Evolutionary conservation across 768 basidiomycete genomes (phyloP), one percentile per base, ranked within the genome.

Genomic region (Amanita inopinata): DNA sequence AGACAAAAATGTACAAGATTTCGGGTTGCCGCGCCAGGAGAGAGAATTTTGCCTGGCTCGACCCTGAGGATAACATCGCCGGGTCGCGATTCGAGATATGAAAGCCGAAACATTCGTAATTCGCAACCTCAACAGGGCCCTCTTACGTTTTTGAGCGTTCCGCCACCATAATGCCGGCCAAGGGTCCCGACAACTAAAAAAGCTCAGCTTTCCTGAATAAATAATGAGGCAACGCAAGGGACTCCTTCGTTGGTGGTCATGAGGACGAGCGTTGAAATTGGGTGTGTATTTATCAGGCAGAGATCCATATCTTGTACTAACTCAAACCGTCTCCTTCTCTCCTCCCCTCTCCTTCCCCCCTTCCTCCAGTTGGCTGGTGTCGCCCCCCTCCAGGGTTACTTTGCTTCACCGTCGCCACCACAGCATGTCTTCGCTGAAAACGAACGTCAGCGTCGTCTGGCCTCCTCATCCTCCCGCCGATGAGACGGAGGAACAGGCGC

Each of bases 401-500:
- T 20, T 44, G 10, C 41, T 42, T 22, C 41, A 42, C 15, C 41
- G 41, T 18, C 41, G 41, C 17, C 35, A 44, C 9, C 17, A 18
- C 19, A 44, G 33, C 33, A 51, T 51, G 50, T 34, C 42, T 35
- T 42, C 44, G 25, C 28, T 51, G 37, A 43, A 23, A 33, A 37
- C 25, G 22, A 33, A 32, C 23, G 22, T 20, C 25, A 49, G 18
- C 49, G 9, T 17, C 37, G 8, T 19, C 11, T 62, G 61, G 60
- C 61, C 61, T 2, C 61, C 55, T 11, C 46, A 46, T 12, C 51
- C 53, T 18, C 59, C 57, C 4, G 35, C 47, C 4, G 50, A 61
- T 41, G 76, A 76, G 53, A 69, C 64, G 0, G 63, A 67, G 7
- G 58, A 63, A 4, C 63, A 72, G 33, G 61, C 59, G 10, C 58